Base-by-base conservation (phyloP, 306 rosid genomes). In the Begonia masoniana region DNA sequence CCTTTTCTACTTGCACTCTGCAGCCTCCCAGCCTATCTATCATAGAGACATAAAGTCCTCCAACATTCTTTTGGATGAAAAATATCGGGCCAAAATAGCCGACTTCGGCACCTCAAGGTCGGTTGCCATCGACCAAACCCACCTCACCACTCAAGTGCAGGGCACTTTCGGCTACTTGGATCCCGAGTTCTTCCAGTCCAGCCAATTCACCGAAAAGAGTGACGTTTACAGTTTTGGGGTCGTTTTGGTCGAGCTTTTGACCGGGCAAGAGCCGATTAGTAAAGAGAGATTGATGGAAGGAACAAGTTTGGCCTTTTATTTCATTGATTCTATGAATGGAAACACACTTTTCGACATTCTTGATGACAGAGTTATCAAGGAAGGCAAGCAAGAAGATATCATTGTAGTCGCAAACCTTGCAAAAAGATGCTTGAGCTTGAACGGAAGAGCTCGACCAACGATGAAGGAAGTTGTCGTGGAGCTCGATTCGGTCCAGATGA, bases 91-190 rank as follows among this genome's bases (percentile, higher is more conserved):
- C 2, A 67, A 72, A 54, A 52, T 72, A 4, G 43, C 78, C 6
- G 70, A 72, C 23, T 72, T 67, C 45, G 94, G 85, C 24, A 68
- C 88, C 24, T 77, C 88, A 21, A 84, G 76, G 70, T 68, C 82
- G 21, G 68, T 84, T 1, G 73, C 81, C 0, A 13, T 51, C 19
- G 83, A 79, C 57, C 75, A 61, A 68, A 76, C 91, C 56, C 87
- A 84, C 56, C 61, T 83, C 5, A 83, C 82, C 23, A 77, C 84
- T 35, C 56, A 31, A 35, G 76, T 83, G 3, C 64, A 67, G 21
- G 93, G 93, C 41, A 83, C 87, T 52, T 71, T 76, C 9, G 93
- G 84, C 12, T 83, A 83, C 68, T 65, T 83, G 10, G 93, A 79
- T 64, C 93, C 93, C 0, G 87, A 70, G 61, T 83, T 74, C 61